phyloP scores from a whole-genome alignment of 257 asterid genomes.

The Solanum sitiens region DNA sequence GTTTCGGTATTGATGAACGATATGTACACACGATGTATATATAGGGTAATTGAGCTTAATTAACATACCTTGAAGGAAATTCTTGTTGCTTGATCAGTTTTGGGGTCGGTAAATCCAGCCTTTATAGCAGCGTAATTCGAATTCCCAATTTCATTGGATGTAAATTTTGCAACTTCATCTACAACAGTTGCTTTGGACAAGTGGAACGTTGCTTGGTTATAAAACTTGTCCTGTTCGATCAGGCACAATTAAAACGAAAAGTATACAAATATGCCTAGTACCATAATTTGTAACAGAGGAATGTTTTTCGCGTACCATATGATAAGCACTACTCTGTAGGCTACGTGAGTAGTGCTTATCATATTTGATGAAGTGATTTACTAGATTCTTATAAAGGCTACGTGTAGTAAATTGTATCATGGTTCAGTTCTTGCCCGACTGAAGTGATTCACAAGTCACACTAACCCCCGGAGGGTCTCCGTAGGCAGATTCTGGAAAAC shows the following conservation, averaged over 20 bases:
- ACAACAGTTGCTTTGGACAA: conserved; percentile 34
- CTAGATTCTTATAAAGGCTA: background rate
- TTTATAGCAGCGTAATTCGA: conserved; percentile 28
- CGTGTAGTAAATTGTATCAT: background rate
- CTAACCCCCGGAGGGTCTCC: background rate
- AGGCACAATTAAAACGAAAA: background rate
- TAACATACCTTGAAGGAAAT: conserved; percentile 64
- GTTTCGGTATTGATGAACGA: background rate
- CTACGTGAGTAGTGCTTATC: background rate
- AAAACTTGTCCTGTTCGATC: conserved; percentile 48
- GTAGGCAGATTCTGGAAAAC: background rate
- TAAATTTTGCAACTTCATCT: conserved; percentile 25
- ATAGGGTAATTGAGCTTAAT: background rate
- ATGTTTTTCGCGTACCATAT: background rate
- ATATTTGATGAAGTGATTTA: background rate
- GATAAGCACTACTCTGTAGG: background rate
- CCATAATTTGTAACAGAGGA: background rate
- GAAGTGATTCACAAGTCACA: background rate
- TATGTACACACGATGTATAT: background rate
- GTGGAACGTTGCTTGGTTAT: conserved; percentile 36
- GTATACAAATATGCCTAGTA: background rate
- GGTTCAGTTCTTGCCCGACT: background rate
- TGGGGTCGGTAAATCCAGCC: conserved; percentile 43
- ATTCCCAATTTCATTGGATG: conserved; percentile 26
- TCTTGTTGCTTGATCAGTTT: conserved; percentile 56